These are phyloP conservation scores for Zasmidium cellare DNA, from an alignment of 2,329 filamentous ascomycete species.

Conservation along the genomic window DNA sequence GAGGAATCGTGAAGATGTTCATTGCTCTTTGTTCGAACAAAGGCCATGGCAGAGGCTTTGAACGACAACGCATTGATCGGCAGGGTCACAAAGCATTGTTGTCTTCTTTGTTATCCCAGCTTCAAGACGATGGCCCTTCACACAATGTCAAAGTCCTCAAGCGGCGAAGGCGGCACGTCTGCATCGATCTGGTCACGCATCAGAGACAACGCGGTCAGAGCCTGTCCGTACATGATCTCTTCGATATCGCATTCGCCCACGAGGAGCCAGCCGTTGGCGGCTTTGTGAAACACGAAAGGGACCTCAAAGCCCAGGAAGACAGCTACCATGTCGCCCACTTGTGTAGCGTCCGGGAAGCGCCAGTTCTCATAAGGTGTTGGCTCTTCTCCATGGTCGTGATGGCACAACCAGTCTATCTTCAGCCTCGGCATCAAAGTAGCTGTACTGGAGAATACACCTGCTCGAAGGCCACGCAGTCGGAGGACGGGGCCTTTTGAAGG, in stretches of 20 bases:
- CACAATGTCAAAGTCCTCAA: not conserved
- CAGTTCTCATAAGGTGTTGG: not conserved
- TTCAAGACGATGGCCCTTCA: not conserved
- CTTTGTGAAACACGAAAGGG: not conserved
- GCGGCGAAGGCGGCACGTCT: not conserved
- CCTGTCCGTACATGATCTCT: not conserved
- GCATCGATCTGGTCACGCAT: not conserved
- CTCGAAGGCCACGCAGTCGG: no score
- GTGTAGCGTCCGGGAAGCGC: not conserved
- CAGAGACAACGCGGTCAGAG: not conserved
- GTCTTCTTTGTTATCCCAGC: not conserved
- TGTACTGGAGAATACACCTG: no score
- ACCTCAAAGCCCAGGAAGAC: not conserved
- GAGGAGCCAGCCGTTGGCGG: not conserved
- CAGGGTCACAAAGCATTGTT: no score
- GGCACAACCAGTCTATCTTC: no score
- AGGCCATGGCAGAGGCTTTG: no score
- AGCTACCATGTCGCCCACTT: not conserved
- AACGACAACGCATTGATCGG: no score
- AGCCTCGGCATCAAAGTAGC: no score
- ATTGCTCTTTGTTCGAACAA: no score
- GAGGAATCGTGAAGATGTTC: no score
- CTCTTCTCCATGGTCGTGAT: no score
- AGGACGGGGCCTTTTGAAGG: no score
- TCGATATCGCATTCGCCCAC: conserved; percentile 1